phyloP scores from a whole-genome alignment of 2,329 filamentous ascomycete species.

The Aspergillus piperis region DNA sequence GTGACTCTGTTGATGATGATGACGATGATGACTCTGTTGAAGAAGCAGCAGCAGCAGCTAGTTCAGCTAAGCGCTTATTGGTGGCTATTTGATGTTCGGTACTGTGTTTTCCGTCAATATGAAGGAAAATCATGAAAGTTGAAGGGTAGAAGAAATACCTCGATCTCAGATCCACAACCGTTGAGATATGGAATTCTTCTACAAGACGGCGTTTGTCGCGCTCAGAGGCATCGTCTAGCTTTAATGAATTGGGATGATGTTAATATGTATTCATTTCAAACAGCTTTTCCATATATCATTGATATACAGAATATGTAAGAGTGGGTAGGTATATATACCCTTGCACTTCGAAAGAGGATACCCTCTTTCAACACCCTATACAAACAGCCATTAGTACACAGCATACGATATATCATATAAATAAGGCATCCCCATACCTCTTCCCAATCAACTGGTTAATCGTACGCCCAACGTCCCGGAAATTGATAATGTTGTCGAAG shows the following conservation, averaged over 20 bases:
- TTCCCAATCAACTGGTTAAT: conserved; percentile 62
- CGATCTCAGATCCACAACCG: conserved; percentile 77
- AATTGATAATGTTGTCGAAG: conserved; percentile 68
- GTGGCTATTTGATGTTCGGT: conserved; percentile 73
- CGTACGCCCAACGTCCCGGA: conserved; percentile 71
- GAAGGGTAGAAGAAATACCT: conserved; percentile 54
- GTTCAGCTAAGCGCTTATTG: conserved; percentile 57
- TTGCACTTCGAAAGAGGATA: conserved; percentile 67
- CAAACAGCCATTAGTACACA: conserved; percentile 5
- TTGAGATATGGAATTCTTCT: conserved; percentile 64
- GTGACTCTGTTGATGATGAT: conserved; percentile 60
- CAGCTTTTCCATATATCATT: background rate
- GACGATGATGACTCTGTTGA: conserved; percentile 50
- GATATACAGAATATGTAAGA: background rate
- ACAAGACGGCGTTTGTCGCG: conserved; percentile 63
- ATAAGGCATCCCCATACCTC: conserved; percentile 47
- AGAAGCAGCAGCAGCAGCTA: conserved; percentile 29
- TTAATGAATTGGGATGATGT: background rate
- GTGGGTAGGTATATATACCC: conserved; percentile 45
- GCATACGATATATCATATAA: background rate
- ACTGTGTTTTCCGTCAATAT: conserved; percentile 41
- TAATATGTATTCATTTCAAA: background rate
- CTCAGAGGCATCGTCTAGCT: conserved; percentile 68
- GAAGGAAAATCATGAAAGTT: background rate
- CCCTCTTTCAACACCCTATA: conserved; percentile 58